Conservation (phyloP, 1,284 basidiomycete genomes). For the Coriolopsis trogii region DNA sequence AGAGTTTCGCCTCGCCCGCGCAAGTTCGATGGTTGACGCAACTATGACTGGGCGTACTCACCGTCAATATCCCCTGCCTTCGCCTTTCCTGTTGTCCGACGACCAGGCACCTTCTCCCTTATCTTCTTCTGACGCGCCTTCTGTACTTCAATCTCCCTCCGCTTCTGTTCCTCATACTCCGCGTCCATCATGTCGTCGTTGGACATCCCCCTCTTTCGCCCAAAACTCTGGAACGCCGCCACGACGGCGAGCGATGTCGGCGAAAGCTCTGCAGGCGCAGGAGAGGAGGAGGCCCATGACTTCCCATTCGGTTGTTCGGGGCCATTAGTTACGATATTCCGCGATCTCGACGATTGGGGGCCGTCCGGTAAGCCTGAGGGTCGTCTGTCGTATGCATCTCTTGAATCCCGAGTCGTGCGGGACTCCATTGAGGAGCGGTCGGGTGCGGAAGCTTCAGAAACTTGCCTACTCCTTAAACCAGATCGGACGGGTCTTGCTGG, state of each 20-base stretch:
- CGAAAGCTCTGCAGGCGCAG: slow-evolving; percentile 31
- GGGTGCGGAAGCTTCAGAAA: slow-evolving; percentile 35
- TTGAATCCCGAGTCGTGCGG: slow-evolving; percentile 28
- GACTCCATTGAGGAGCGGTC: slow-evolving; percentile 33
- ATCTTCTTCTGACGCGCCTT: slow-evolving; percentile 64
- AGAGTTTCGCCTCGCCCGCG: neutral
- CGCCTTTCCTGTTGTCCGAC: slow-evolving; percentile 52
- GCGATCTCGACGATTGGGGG: slow-evolving; percentile 20
- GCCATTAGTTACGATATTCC: slow-evolving; percentile 25
- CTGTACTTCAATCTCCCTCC: slow-evolving; percentile 62
- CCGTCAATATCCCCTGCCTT: slow-evolving; percentile 78
- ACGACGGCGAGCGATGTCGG: slow-evolving; percentile 58
- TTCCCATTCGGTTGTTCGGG: slow-evolving; percentile 20
- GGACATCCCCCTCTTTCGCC: slow-evolving; percentile 56
- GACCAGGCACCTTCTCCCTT: slow-evolving; percentile 64
- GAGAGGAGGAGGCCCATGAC: slow-evolving; percentile 15
- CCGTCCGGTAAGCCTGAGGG: slow-evolving; percentile 23
- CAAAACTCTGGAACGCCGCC: slow-evolving; percentile 67
- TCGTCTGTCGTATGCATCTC: slow-evolving; percentile 32
- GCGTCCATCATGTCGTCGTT: slow-evolving; percentile 45
- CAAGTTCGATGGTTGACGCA: neutral
- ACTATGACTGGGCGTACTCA: slow-evolving; percentile 39
- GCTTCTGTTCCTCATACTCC: slow-evolving; percentile 53
- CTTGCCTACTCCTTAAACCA: slow-evolving; percentile 35
- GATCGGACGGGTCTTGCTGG: slow-evolving; percentile 39